Evolutionary conservation across 495 filamentous ascomycete genomes (phyloP), one percentile per base, ranked within the genome.

Genomic region (Hypoxylon rickii): DNA sequence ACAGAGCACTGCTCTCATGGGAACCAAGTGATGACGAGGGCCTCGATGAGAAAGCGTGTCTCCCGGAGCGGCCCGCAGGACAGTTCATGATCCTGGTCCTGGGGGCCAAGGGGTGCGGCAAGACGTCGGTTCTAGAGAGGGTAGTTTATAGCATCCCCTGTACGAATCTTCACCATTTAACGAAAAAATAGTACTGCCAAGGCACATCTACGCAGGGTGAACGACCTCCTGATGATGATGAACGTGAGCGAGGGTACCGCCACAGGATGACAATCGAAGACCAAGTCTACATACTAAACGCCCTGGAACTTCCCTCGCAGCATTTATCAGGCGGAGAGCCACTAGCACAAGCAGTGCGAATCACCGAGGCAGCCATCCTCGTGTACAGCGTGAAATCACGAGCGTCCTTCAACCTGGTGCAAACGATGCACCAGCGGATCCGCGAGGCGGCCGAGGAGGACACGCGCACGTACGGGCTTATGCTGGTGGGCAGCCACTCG

Each of bases 1-100:
- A 73, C 40, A 69, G 71, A 46, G 73, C 72, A 17, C 56, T 78
- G 12, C 63, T 78, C 22, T 55, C 61, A 18, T 78, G 76, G 76
- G 60, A 73, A 36, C 69, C 74, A 3, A 55, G 42, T 15, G 33
- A 51, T 15, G 52, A 50, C 18, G 44, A 46, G 7, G 53, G 44
- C 17, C 17, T 50, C 5, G 54, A 41, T 16, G 39, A 17, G 26
- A 52, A 47, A 37, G 33, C 17, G 18, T 20, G 29, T 13, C 47
- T 48, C 26, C 46, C 46, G 32, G 56, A 64, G 21, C 47, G 46
- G n/a, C 50, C 66, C 7, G 61, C 52, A 0, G 70, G 68, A 13
- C 69, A 76, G 38, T 72, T 78, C 54, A 67, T 68, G 42, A 51
- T 77, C 18, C 60, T 78, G 12, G 64, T 77, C 19, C 53, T 77